Conservation (phyloP, 306 rosid genomes). For the Rubus idaeus region DNA sequence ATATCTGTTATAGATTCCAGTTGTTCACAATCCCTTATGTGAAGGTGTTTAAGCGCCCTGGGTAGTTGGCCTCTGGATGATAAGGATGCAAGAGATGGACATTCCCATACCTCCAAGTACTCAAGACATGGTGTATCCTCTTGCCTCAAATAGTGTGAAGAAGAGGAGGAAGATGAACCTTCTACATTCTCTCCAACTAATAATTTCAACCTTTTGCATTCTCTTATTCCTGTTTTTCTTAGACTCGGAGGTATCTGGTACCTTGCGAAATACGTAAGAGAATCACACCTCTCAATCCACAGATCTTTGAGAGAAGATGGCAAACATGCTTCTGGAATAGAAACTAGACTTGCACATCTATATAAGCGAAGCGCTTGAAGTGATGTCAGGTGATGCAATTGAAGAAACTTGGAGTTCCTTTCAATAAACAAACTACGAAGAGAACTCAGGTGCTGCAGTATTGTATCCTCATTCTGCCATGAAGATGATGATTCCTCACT, state of each 20-base stretch:
- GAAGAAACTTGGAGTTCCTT: not conserved
- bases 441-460: conserved; percentile 8
- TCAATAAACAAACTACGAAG: conserved; percentile 1
- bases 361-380: conserved; percentile 1
- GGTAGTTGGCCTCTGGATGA: conserved; percentile 32
- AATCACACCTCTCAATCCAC: not conserved
- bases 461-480: not conserved
- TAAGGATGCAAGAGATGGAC: conserved; percentile 35
- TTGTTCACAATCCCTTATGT: conserved; percentile 27
- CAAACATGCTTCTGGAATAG: not conserved
- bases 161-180: not conserved
- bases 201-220: conserved; percentile 4
- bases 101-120: conserved; percentile 31
- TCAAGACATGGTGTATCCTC: conserved; percentile 6
- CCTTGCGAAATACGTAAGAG: not conserved
- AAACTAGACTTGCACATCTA: not conserved
- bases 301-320: conserved; percentile 3
- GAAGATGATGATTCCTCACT: not conserved
- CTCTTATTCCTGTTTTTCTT: not conserved
- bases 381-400: conserved; percentile 2
- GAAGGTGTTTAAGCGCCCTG: conserved; percentile 9
- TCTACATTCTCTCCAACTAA: not conserved
- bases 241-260: not conserved
- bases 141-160: not conserved
- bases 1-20: conserved; percentile 33